Evolutionary conservation across 2,329 filamentous ascomycete genomes (phyloP).

Genomic region (Nemania serpens): DNA sequence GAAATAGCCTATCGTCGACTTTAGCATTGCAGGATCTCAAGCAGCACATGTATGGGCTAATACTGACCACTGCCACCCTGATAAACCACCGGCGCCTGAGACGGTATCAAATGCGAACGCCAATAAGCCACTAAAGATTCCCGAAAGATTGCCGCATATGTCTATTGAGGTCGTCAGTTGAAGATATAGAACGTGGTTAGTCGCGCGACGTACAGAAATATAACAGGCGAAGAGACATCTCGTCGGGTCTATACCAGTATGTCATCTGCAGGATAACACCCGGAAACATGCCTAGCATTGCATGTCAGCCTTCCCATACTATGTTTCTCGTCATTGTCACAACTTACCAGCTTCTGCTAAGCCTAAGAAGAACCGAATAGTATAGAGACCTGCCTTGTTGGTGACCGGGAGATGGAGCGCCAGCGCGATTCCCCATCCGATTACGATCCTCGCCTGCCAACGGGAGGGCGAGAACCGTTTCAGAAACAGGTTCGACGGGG

Average conservation of each 20-base stretch:
- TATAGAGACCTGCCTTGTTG: slow-evolving; percentile 46
- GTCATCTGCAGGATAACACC: slow-evolving; percentile 50
- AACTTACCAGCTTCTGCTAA: slow-evolving; percentile 42
- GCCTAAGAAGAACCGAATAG: slow-evolving; percentile 45
- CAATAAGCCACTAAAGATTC: slow-evolving; percentile 37
- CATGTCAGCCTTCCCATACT: slow-evolving; percentile 21
- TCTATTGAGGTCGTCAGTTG: slow-evolving; percentile 27
- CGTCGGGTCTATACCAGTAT: slow-evolving; percentile 55
- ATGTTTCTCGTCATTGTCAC: slow-evolving; percentile 7
- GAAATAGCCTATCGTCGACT: slow-evolving; percentile 43
- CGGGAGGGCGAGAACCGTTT: slow-evolving; percentile 46
- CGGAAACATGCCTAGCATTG: slow-evolving; percentile 44
- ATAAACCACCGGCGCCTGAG: slow-evolving; percentile 36
- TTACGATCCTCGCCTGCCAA: slow-evolving; percentile 50
- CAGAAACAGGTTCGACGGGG: slow-evolving; percentile 47
- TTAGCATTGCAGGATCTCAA: background rate
- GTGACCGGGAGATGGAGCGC: slow-evolving; percentile 44
- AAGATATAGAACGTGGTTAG: rapidly evolving
- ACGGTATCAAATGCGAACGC: slow-evolving; percentile 34
- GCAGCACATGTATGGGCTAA: background rate
- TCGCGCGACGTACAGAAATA: slow-evolving; percentile 47
- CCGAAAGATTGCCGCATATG: slow-evolving; percentile 39
- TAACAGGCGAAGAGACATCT: slow-evolving; percentile 50
- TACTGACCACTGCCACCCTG: slow-evolving; percentile 41
- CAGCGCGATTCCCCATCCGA: slow-evolving; percentile 46